These are phyloP conservation scores for Mycena galericulata DNA, from an alignment of 768 basidiomycete species.

Conservation along the genomic window DNA sequence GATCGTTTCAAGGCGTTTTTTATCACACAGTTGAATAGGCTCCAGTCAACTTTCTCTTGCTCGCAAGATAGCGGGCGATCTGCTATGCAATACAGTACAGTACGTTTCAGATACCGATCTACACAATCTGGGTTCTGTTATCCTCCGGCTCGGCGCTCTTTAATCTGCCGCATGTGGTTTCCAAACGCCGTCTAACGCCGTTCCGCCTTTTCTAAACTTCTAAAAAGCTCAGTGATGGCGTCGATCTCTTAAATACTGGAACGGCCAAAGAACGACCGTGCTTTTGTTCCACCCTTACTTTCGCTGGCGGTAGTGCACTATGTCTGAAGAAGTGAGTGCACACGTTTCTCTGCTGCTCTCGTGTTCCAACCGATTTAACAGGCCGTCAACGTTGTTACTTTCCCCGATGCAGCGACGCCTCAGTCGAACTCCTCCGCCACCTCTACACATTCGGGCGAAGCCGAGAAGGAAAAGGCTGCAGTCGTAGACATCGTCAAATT, in stretches of 20 bases:
- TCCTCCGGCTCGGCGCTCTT: too few relatives aligned
- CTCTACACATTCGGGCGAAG: slow-evolving; percentile 13
- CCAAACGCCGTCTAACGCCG: too few relatives aligned
- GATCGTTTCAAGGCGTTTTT: too few relatives aligned
- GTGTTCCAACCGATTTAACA: not conserved
- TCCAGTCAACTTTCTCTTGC: too few relatives aligned
- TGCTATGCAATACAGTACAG: too few relatives aligned
- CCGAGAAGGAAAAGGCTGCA: slow-evolving; percentile 25
- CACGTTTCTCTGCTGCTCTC: not conserved
- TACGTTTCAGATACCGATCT: too few relatives aligned
- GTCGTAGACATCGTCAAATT: not conserved
- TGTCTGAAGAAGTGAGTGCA: slow-evolving; percentile 16
- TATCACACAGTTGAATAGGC: too few relatives aligned
- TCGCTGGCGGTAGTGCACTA: not conserved
- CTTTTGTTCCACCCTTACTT: not conserved
- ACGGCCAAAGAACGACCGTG: not conserved
- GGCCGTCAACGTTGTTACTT: not conserved
- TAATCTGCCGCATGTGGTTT: too few relatives aligned
- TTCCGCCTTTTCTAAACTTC: too few relatives aligned
- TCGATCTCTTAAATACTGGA: not conserved
- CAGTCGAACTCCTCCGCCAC: not conserved
- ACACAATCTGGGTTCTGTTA: too few relatives aligned
- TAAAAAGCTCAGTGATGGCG: not conserved
- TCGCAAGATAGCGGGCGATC: too few relatives aligned
- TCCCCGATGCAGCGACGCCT: not conserved